Conservation (phyloP, 2,329 filamentous ascomycete genomes). For the Talaromyces albobiverticillius region DNA sequence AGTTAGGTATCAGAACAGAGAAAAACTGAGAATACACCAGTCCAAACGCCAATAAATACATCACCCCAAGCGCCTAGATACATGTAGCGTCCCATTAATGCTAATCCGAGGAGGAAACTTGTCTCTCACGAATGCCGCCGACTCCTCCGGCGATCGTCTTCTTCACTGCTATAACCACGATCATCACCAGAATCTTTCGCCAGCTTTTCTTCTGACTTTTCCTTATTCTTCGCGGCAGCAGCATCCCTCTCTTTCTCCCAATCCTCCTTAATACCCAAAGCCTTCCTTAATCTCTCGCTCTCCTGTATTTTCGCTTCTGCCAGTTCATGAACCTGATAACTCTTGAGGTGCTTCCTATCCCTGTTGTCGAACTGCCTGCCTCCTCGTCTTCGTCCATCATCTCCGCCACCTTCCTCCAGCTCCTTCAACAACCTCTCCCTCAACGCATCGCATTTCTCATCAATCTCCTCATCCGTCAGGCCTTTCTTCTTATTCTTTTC, state of each 20-base stretch:
- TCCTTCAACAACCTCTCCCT: conserved; percentile 62
- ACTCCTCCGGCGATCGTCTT: background rate
- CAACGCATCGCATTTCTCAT: conserved; percentile 66
- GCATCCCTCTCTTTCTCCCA: conserved; percentile 58
- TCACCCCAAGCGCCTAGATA: background rate
- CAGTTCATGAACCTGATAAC: conserved; percentile 93
- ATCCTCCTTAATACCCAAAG: conserved; percentile 83
- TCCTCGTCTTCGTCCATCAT: conserved; percentile 21
- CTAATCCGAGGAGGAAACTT: background rate
- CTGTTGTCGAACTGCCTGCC: conserved; percentile 12
- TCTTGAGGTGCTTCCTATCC: conserved; percentile 63
- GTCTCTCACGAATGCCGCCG: background rate
- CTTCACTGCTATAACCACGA: background rate
- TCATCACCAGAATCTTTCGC: background rate
- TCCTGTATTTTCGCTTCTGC: conserved; percentile 96
- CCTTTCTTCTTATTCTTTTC: conserved; percentile 73
- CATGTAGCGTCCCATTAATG: conserved; percentile 7
- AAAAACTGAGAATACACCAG: background rate
- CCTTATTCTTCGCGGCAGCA: conserved; percentile 16
- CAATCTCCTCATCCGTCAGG: conserved; percentile 82
- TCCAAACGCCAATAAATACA: background rate
- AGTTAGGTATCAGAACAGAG: conserved; percentile 1
- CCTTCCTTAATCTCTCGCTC: conserved; percentile 81
- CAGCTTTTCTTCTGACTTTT: conserved; percentile 19
- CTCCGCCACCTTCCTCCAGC: conserved; percentile 43